phyloP scores from a whole-genome alignment of 2,329 filamentous ascomycete species.

The Periconia sp. region DNA sequence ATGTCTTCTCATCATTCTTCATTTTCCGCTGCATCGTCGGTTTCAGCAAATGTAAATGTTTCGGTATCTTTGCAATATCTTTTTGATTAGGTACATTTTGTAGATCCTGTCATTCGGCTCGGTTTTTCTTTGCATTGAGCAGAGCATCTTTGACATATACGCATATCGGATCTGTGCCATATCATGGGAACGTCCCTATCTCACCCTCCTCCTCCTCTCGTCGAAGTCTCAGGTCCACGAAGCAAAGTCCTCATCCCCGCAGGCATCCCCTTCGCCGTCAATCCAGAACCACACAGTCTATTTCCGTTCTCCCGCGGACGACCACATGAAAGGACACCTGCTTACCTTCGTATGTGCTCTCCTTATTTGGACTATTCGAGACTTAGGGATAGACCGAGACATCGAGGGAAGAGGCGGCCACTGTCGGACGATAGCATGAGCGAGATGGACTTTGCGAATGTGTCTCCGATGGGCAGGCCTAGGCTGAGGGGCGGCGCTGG shows the following conservation, averaged over 20 bases:
- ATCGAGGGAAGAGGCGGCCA: not conserved
- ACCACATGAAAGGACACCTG: not conserved
- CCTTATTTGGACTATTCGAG: not conserved
- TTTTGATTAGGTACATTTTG: too few species aligned
- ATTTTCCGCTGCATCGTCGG: too few species aligned
- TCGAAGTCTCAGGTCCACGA: conserved; percentile 25
- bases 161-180: too few species aligned
- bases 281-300: not conserved
- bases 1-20: too few species aligned
- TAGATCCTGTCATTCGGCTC: too few species aligned
- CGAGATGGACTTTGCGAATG: not conserved
- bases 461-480: not conserved
- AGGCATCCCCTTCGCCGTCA: conserved; percentile 1
- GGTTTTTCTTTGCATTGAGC: too few species aligned
- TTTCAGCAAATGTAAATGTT: too few species aligned
- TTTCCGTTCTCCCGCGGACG: not conserved
- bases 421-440: not conserved
- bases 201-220: conserved; percentile 25
- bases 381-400: not conserved
- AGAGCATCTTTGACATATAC: too few species aligned
- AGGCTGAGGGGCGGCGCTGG: too few species aligned
- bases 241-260: conserved; percentile 28
- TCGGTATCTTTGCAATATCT: too few species aligned
- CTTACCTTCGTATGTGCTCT: not conserved
- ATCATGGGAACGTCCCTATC: conserved; percentile 31